Conservation (phyloP, 768 basidiomycete genomes). For the Hygrophorus russula region DNA sequence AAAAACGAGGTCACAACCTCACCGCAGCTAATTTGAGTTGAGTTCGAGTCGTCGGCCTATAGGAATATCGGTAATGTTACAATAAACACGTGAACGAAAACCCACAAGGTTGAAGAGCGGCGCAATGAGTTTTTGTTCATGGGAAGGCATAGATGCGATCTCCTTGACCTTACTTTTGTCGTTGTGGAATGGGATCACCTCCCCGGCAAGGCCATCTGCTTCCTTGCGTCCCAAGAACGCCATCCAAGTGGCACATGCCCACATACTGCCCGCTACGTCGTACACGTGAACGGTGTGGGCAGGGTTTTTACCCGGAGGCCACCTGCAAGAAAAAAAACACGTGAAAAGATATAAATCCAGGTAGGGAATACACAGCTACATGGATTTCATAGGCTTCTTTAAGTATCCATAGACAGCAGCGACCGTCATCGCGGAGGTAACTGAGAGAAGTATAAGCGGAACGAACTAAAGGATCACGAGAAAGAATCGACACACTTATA, state of each 20-base stretch:
- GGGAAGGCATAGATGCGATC: conserved; percentile 48
- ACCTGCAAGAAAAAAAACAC: conserved; percentile 30
- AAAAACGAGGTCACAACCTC: conserved; percentile 60
- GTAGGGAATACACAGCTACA: conserved; percentile 33
- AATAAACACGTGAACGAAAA: background rate
- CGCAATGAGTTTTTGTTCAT: conserved; percentile 48
- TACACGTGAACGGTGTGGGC: conserved; percentile 69
- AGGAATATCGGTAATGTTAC: conserved; percentile 1
- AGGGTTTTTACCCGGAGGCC: conserved; percentile 69
- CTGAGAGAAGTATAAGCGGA: conserved; percentile 23
- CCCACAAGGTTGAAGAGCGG: conserved; percentile 77
- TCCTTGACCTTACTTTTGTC: conserved; percentile 59
- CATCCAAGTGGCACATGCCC: conserved; percentile 75
- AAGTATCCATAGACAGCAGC: conserved; percentile 74
- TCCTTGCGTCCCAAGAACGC: conserved; percentile 46
- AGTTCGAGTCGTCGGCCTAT: conserved; percentile 69
- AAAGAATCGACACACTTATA: conserved; percentile 34
- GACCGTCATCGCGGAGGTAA: conserved; percentile 61
- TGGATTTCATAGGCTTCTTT: conserved; percentile 76
- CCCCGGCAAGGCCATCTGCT: conserved; percentile 57
- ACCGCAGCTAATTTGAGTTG: conserved; percentile 56
- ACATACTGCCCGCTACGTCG: conserved; percentile 68
- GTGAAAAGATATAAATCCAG: conserved; percentile 1
- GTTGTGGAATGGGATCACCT: conserved; percentile 53
- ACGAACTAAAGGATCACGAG: conserved; percentile 5